Conservation (phyloP, 1,284 basidiomycete species). For the Rhodotorula sp. region DNA sequence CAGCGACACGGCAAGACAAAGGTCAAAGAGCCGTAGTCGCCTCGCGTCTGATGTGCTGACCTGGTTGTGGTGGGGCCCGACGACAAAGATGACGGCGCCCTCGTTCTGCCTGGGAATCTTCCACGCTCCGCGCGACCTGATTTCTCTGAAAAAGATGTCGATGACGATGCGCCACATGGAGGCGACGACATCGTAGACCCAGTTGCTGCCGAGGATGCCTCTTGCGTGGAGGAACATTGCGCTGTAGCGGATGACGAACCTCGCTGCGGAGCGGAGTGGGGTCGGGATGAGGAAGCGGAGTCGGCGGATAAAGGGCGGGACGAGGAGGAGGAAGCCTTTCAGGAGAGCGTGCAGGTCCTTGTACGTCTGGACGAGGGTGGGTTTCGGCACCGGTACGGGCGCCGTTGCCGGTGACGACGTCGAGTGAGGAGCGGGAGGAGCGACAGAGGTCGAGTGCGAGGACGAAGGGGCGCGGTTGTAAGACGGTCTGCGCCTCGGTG, state of each 20-base stretch:
- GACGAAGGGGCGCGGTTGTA: neutral
- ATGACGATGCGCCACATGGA: constrained; percentile 68
- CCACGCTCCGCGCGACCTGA: constrained; percentile 82
- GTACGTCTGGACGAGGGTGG: constrained; percentile 32
- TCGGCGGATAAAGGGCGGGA: constrained; percentile 38
- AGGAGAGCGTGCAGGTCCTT: constrained; percentile 39
- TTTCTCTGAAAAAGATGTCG: constrained; percentile 96
- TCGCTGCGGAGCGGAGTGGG: constrained; percentile 31
- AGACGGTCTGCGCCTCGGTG: neutral
- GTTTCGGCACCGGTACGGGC: constrained; percentile 1
- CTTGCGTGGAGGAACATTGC: constrained; percentile 42
- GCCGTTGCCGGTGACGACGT: constrained; percentile 5
- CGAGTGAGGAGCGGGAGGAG: constrained; percentile 5
- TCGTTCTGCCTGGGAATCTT: constrained; percentile 73
- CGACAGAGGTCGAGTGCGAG: neutral
- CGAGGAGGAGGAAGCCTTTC: constrained; percentile 37
- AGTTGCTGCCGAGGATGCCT: constrained; percentile 39
- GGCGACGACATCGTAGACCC: constrained; percentile 50
- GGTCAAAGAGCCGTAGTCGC: too few relatives aligned
- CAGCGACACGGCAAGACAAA: neutral
- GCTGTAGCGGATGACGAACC: constrained; percentile 35
- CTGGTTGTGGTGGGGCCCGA: constrained; percentile 94
- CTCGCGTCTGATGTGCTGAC: constrained; percentile 51
- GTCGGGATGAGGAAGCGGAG: constrained; percentile 37
- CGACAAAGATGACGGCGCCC: constrained; percentile 94